Percentiles rank a stretch among this genome's conserved stretches.
phyloP scores from a whole-genome alignment of 2,329 filamentous ascomycete species.

The Colletotrichum sp. region DNA sequence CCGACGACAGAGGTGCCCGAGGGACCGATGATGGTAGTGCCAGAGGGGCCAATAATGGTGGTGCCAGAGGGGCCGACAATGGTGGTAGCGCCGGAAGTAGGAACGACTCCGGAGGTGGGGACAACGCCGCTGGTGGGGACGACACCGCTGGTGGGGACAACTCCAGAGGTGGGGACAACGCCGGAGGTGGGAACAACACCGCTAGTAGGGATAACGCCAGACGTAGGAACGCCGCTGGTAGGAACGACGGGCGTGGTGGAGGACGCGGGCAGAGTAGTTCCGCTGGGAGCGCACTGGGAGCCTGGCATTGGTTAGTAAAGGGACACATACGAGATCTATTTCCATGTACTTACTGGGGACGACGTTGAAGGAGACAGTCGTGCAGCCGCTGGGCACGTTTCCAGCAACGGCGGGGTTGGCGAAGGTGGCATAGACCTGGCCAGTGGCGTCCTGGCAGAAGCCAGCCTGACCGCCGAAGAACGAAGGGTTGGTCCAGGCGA shows the following conservation, averaged over 20 bases:
- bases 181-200: too few relatives aligned
- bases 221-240: too few relatives aligned
- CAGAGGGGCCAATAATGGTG: not conserved
- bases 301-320: not conserved
- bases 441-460: constrained; percentile 7
- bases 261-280: not conserved
- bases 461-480: constrained; percentile 6
- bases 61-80: not conserved
- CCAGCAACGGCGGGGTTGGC: not conserved
- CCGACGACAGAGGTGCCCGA: not conserved
- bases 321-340: not conserved
- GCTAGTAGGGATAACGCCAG: too few relatives aligned
- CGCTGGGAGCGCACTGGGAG: not conserved
- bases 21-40: not conserved
- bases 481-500: not conserved
- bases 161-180: not conserved
- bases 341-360: constrained; percentile 1
- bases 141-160: not conserved
- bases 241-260: not conserved
- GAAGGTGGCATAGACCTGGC: constrained; percentile 11
- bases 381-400: not conserved
- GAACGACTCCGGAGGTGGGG: not conserved
- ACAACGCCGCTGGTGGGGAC: not conserved
- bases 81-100: not conserved
- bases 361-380: not conserved